These are phyloP conservation scores for Bretschneidera sinensis DNA, from an alignment of 345 rosid species.

Conservation along the genomic window DNA sequence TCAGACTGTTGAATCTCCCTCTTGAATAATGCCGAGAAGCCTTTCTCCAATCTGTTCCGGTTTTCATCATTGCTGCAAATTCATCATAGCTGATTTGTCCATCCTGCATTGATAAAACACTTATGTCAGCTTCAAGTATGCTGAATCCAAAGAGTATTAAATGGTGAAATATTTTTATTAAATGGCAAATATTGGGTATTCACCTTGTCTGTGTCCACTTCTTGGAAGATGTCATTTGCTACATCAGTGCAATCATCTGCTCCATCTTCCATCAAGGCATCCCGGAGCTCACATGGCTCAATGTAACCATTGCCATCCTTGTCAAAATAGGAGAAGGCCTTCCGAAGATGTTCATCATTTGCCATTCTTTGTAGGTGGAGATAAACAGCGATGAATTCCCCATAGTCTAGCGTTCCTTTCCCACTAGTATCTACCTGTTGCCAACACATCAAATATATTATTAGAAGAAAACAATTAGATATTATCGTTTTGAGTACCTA, in stretches of 20 bases:
- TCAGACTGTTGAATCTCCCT: conserved; percentile 97
- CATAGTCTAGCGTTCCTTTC: conserved; percentile 84
- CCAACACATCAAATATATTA: conserved; percentile 23
- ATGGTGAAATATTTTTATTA: too few relatives aligned
- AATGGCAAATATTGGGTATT: conserved; percentile 11
- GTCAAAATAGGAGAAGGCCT: conserved; percentile 97
- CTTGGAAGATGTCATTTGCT: conserved; percentile 97
- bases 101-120: conserved; percentile 46
- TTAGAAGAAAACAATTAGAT: not conserved
- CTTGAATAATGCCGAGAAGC: conserved; percentile 99
- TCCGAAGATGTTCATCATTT: conserved; percentile 92
- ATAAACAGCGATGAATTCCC: conserved; percentile 87
- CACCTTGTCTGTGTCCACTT: conserved; percentile 99
- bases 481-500: too few relatives aligned
- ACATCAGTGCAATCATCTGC: conserved; percentile 85
- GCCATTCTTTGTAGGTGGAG: conserved; percentile 93
- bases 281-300: conserved; percentile 84
- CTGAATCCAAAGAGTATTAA: not conserved
- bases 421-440: conserved; percentile 87
- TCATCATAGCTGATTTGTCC: conserved; percentile 95
- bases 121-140: conserved; percentile 11
- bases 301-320: conserved; percentile 87
- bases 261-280: conserved; percentile 93
- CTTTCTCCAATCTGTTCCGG: conserved; percentile 99
- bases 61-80: conserved; percentile 98